Evolutionary conservation across 2,329 filamentous ascomycete genomes (phyloP), one percentile per base, ranked within the genome.

Genomic region (Aspergillus sp.): DNA sequence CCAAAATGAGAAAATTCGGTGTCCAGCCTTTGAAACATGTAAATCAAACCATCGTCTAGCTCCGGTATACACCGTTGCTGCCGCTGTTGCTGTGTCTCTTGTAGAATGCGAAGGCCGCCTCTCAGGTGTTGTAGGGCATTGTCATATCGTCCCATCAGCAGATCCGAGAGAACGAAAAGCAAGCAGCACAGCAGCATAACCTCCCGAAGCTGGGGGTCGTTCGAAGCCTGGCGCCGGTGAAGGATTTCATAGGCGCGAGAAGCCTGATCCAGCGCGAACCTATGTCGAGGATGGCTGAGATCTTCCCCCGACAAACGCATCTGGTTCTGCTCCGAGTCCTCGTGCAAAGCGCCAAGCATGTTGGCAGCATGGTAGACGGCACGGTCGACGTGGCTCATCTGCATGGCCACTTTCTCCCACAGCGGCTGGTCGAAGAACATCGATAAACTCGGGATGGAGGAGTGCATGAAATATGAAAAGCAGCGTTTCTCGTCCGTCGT

Each of bases 401-500:
- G 61, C 4, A 59, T 38, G 7, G 47, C 30, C 3, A 61, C 4
- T 49, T 19, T 50, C 6, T 52, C 43, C 61, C 61, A 63, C 15
- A 67, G 53, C 3, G 54, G 45, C 3, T 54, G 57, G 50, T 67
- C 50, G 25, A 67, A 67, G 57, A 58, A 62, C 7, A 23, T 56
- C 11, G 41, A 52, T 13, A 69, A 49, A 11, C 56, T 57, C 11
- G 67, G 66, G 28, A 65, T 60, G 5, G 67, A 62, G 22, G 23
- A 61, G 52, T 57, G n/a, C 19, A 43, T 59, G 38, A 69, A 69
- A 50, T 62, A 66, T 4, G 65, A 58, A 54, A 69, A 68, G 30
- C 63, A 63, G 30, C 66, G 64, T 54, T 48, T 50, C 56, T 69
- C 66, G 34, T 68, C 64, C 7, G 50, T 54, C 41, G 63, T 68